Evolutionary conservation across 1,139 yeast genomes (phyloP), one percentile per base, ranked within the genome.

Genomic region (Geotrichum phurueaensis): DNA sequence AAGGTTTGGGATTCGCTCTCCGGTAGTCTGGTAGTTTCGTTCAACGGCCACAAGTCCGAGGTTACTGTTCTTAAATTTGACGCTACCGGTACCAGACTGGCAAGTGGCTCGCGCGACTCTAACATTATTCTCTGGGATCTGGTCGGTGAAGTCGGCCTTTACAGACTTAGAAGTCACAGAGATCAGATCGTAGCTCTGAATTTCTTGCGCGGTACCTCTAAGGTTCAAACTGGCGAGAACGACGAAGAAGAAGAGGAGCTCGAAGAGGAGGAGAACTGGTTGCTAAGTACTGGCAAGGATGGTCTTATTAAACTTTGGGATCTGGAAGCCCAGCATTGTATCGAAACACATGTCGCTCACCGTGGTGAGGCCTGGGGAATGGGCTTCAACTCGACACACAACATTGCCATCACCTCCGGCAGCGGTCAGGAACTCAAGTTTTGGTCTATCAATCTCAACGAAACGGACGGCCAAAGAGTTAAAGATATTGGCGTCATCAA

Each of bases 241-340:
- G 62, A 23, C 13, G 64, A 57, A n/a, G 54, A 53, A 12, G 50
- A 56, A 23, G 48, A 52, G 9, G 64, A 56, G 22, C 62, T 54
- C 13, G 61, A 52, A 18, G 78, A 75, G 55, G 69, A 72, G 3
- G 72, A 71, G 6, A 87, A 86, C 64, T 89, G 88, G 80, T 76
- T 94, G 39, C 68, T 91, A 50, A 84, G 91, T 66, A 84, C 86
- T 0, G 84, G 96, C 6, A 92, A 91, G 70, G 99, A 94, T 72
- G 98, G 99, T 0, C 78, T 91, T 60, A 79, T 94, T 66, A 94
- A 94, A 71, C 75, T 94, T 52, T 94, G 99, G 99, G 98, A 94
- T 71, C 76, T 94, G 66, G 86, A 85, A 69, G 78, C 95, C 13
- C 92, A 89, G 71, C 96, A 90, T 71, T 90, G 97, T 75, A 79